Evolutionary conservation across 306 rosid species (phyloP), one percentile per base, ranked within the genome.

Genomic region (Echinosophora koreensis): DNA sequence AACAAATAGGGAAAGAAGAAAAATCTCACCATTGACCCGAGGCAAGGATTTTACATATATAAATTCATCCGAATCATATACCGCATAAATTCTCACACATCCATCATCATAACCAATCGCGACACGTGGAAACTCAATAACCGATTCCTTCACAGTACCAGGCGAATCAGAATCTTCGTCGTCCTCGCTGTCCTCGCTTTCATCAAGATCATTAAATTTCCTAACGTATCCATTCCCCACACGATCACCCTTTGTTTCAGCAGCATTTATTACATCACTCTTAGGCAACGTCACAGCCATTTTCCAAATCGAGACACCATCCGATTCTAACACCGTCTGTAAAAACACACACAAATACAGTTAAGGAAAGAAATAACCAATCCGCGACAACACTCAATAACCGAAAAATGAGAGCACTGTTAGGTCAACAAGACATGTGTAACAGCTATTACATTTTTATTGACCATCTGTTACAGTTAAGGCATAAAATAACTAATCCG

Each of bases 101-200:
- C 99, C 99, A 79, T 96, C 96, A 74, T 87, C 97, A 57, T 89
- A 86, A 41, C 83, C 98, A 77, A 96, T 52, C 4, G 96, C 99
- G 44, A 91, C 88, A 50, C 60, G 83, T 2, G 87, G 90, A 76
- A 76, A 18, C 73, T 80, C 88, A 6, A 22, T 2, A 32, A 39
- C 74, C 30, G 89, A 52, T 22, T 68, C 78, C 71, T 78, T 82
- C 3, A 61, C 57, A 74, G 78, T 47, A 52, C 82, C 88, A 8
- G 57, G 55, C 1, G 76, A 69, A 47, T 85, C 88, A 1, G 87
- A 85, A 62, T 90, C 93, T 8, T 87, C 89, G 28, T 91, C 97
- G 14, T 94, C 86, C 1, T 87, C 97, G 59, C 89, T 87, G 63
- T 50, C 73, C 57, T 88, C 96, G 3, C 42, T 47, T 9, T 73